These are phyloP conservation scores for Mallotus nudiflorus DNA, from an alignment of 345 rosid genomes.

Conservation along the genomic window DNA sequence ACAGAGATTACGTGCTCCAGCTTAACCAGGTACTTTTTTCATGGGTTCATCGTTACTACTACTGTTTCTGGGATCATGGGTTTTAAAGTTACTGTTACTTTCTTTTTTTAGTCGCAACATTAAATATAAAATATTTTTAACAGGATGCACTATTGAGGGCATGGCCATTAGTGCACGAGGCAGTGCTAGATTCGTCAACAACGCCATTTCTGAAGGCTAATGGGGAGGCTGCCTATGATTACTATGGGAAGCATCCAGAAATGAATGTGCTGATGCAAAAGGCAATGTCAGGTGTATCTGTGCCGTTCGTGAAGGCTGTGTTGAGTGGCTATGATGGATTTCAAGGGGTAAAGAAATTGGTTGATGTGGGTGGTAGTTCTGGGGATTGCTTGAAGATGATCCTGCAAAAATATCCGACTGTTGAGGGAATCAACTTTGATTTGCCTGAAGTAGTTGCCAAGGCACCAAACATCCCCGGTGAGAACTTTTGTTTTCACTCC, in stretches of 20 bases:
- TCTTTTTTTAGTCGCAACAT: too few relatives aligned
- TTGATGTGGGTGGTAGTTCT: constrained; percentile 93
- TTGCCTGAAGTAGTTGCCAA: constrained; percentile 81
- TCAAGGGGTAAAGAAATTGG: constrained; percentile 46
- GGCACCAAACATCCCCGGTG: constrained; percentile 71
- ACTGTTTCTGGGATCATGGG: too few relatives aligned
- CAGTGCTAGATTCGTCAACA: constrained; percentile 58
- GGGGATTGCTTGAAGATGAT: constrained; percentile 95
- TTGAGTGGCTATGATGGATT: constrained; percentile 75
- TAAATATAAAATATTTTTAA: too few relatives aligned
- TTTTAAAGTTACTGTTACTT: too few relatives aligned
- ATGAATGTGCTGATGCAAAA: constrained; percentile 82
- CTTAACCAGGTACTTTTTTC: constrained; percentile 99
- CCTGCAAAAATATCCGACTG: constrained; percentile 42
- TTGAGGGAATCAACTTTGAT: constrained; percentile 80
- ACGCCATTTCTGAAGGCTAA: constrained; percentile 79
- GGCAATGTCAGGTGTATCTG: constrained; percentile 93
- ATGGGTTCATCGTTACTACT: too few relatives aligned
- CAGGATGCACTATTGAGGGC: constrained; percentile 75
- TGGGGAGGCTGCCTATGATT: constrained; percentile 62
- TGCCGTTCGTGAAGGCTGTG: constrained; percentile 76
- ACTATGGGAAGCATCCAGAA: constrained; percentile 75
- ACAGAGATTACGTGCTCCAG: constrained; percentile 77
- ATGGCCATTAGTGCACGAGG: constrained; percentile 81
- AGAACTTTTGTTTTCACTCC: too few relatives aligned